Evolutionary conservation across 345 rosid species (phyloP), one percentile per base, ranked within the genome.

Genomic region (Salix purpurea): DNA sequence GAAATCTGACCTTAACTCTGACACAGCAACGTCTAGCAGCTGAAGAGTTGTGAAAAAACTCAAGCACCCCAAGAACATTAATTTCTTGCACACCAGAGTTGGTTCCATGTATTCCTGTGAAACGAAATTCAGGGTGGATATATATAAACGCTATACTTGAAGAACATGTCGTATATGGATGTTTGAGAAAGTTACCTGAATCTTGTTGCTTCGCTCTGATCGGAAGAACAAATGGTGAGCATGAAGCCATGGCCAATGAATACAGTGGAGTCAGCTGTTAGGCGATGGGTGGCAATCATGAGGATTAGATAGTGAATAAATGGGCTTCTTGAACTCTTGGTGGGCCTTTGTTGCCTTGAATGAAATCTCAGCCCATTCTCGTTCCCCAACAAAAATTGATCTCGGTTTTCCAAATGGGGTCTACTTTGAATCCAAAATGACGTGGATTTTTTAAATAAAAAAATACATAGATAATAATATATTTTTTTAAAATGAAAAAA

Each of bases 161-260:
- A 21, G 48, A 60, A 16, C 4, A 14, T n/a, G 16, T 11, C 32
- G 48, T 21, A 10, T 11, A 16, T 14, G 13, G 56, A 39, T 12
- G 13, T 26, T 48, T 56, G 9, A 58, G 30, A 32, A 10, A 30
- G 36, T 36, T 79, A 80, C 86, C 39, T 83, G 80, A 69, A 56
- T 70, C 75, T 42, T 72, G 56, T 28, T 19, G 56, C 30, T 19
- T 56, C 74, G 67, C 72, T 74, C 19, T 39, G 10, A 64, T 11
- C 50, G 76, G 65, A 65, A 71, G 74, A 3, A n/a, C 66, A 60
- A 70, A 56, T 4, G 73, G 61, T 32, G 37, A 76, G 39, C 65
- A 34, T 71, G 83, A 78, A 74, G 79, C 69, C 68, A 82, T 67
- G 34, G 80, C 84, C 86, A 85, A 78, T 50, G 65, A 24, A 26